These are phyloP conservation scores for Dactylellina leptospora DNA, from an alignment of 2,329 filamentous ascomycete species.

Conservation along the genomic window DNA sequence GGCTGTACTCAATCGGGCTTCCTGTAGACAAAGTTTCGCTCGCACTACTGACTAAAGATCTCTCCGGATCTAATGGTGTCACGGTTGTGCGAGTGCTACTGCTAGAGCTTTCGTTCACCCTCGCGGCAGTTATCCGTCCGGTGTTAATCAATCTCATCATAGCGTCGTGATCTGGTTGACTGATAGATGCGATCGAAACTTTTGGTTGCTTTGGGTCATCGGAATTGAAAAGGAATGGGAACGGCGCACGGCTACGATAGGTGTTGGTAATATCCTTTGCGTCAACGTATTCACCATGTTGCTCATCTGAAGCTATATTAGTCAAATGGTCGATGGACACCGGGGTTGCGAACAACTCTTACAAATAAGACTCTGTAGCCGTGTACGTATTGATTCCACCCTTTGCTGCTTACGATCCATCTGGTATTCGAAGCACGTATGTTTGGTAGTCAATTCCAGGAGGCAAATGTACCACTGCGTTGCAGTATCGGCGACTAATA, in stretches of 20 bases:
- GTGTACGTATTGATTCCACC: slow-evolving; percentile 25
- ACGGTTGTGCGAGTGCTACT: background rate
- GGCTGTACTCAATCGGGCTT: slow-evolving; percentile 8
- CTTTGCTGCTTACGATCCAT: slow-evolving; percentile 44
- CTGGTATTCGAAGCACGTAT: no score
- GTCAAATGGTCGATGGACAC: background rate
- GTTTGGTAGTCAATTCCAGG: no score
- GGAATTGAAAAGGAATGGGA: slow-evolving; percentile 34
- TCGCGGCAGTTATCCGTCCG: slow-evolving; percentile 17
- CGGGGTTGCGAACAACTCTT: slow-evolving; percentile 4
- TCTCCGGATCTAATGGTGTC: background rate
- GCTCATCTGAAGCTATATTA: slow-evolving; percentile 23
- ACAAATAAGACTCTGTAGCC: slow-evolving; percentile 31
- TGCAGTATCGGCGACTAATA: background rate
- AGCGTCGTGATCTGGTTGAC: slow-evolving; percentile 30
- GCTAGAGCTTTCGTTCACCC: slow-evolving; percentile 6
- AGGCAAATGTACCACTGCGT: background rate
- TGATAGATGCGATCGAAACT: slow-evolving; percentile 38
- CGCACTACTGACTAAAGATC: background rate
- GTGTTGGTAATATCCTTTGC: slow-evolving; percentile 41
- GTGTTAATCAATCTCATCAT: slow-evolving; percentile 30
- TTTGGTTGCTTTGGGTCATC: slow-evolving; percentile 36
- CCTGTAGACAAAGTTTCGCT: background rate
- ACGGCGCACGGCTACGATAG: slow-evolving; percentile 35
- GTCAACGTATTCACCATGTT: slow-evolving; percentile 26